Evolutionary conservation across 1,284 basidiomycete genomes (phyloP), one percentile per base, ranked within the genome.

Genomic region (Cystobasidium sp.): DNA sequence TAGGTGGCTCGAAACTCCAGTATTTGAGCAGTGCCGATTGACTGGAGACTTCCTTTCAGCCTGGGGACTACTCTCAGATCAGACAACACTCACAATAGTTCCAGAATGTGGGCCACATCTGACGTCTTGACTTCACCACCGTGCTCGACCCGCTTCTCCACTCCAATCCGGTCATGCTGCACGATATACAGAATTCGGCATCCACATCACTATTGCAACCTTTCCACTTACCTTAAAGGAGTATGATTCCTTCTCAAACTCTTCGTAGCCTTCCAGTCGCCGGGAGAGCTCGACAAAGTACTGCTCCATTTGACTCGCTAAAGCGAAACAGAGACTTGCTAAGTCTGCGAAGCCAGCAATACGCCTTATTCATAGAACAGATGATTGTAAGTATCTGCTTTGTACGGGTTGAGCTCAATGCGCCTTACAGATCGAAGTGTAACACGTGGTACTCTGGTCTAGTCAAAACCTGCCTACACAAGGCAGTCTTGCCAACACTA

Each of bases 321-420:
- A 84, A 73, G 89, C 88, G 79, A 85, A 85, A 79, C 92, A 92
- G 37, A 93, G 84, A 78, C 90, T 91, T 0, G 86, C 82, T 6
- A 92, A 83, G 79, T 92, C 91, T 1, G 91, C 90, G 78, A 92
- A 92, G 0, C 91, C 91, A 6, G 91, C 87, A 64, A 93, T 91
- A 18, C 91, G 87, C 68, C 69, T 71, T 16, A 24, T 37, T 6
- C 44, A 12, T 14, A 37, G 39, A 47, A 4, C 0, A 43, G 10
- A 55, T 55, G 14, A 55, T 12, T 31, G 58, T 31, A 10, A 31
- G n/a, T 46, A 22, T 8, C 47, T 55, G 49, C n/a, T 67, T 14
- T 24, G 1, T n/a, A 31, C 9, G 41, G 49, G 41, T 41, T 20
- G 44, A 10, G 16, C 24, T 10, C 9, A 39, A 14, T n/a, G 9